Evolutionary conservation across 441 rosid genomes (phyloP).

Genomic region (Isatis lusitanica): DNA sequence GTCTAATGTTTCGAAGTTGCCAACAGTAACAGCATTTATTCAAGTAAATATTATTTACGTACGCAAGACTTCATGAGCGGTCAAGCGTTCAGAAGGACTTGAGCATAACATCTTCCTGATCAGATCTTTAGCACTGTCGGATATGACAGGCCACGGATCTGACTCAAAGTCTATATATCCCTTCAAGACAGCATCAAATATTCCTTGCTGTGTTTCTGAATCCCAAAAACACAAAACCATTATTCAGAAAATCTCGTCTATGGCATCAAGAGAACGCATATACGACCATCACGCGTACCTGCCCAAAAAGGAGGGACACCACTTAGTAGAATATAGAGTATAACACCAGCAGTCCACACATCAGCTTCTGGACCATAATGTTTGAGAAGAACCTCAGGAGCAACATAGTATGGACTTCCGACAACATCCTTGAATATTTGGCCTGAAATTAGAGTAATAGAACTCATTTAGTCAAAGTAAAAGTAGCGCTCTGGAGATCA

Average conservation of each 20-base stretch:
- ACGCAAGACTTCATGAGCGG: conserved; percentile 97
- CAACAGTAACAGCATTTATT: neutral
- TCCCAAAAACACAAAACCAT: conserved; percentile 31
- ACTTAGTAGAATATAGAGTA: conserved; percentile 85
- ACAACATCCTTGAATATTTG: conserved; percentile 91
- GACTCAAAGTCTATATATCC: conserved; percentile 88
- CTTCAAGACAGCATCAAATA: conserved; percentile 94
- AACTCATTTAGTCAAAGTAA: conserved; percentile 12
- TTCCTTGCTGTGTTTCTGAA: conserved; percentile 93
- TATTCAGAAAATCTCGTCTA: conserved; percentile 13
- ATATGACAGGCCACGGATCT: conserved; percentile 91
- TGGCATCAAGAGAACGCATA: neutral
- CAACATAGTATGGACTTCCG: conserved; percentile 96
- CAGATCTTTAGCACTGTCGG: conserved; percentile 88
- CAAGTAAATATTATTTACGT: conserved; percentile 33
- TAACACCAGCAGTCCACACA: conserved; percentile 98
- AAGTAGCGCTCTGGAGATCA: too few species aligned
- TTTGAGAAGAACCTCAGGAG: conserved; percentile 93
- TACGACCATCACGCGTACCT: conserved; percentile 43
- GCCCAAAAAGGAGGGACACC: conserved; percentile 99
- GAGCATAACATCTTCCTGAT: conserved; percentile 87
- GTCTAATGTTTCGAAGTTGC: neutral
- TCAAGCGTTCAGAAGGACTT: conserved; percentile 67
- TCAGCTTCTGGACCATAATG: conserved; percentile 95
- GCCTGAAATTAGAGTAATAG: conserved; percentile 41